Conservation (phyloP, 257 asterid genomes). For the Verbena officinalis region DNA sequence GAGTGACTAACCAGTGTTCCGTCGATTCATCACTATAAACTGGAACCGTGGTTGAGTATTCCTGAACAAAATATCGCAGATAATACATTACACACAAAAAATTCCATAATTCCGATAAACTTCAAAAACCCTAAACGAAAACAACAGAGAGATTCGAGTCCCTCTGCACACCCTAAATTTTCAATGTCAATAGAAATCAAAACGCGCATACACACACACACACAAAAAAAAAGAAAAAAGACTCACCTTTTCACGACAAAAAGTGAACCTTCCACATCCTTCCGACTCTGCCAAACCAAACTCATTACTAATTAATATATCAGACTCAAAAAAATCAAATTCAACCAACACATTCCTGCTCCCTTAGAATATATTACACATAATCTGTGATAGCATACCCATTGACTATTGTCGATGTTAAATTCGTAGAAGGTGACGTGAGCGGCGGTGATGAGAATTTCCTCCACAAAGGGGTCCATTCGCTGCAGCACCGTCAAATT, state of each 20-base stretch:
- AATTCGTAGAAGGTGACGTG: conserved; percentile 96
- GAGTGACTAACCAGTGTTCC: conserved; percentile 62
- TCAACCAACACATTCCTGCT: not conserved
- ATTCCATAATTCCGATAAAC: not conserved
- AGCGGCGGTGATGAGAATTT: conserved; percentile 91
- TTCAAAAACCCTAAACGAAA: conserved; percentile 13
- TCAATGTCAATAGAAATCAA: not conserved
- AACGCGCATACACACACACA: too few species aligned
- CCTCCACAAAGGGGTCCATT: conserved; percentile 87
- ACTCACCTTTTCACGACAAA: conserved; percentile 87
- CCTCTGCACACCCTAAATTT: conserved; percentile 29
- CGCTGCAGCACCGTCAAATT: conserved; percentile 90
- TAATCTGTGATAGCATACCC: conserved; percentile 57
- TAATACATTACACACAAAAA: not conserved
- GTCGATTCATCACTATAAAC: conserved; percentile 88
- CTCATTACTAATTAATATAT: conserved; percentile 18
- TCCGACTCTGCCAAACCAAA: conserved; percentile 68
- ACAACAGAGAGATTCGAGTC: not conserved
- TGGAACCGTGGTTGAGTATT: conserved; percentile 75
- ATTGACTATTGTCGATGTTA: conserved; percentile 75
- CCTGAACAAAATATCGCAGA: conserved; percentile 45
- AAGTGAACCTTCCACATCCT: conserved; percentile 94
- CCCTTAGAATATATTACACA: not conserved
- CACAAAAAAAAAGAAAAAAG: not conserved
- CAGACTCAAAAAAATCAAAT: conserved; percentile 8